Base-by-base conservation (phyloP, 192 early-diverging fungal genomes). In the Physocladia obscura region DNA sequence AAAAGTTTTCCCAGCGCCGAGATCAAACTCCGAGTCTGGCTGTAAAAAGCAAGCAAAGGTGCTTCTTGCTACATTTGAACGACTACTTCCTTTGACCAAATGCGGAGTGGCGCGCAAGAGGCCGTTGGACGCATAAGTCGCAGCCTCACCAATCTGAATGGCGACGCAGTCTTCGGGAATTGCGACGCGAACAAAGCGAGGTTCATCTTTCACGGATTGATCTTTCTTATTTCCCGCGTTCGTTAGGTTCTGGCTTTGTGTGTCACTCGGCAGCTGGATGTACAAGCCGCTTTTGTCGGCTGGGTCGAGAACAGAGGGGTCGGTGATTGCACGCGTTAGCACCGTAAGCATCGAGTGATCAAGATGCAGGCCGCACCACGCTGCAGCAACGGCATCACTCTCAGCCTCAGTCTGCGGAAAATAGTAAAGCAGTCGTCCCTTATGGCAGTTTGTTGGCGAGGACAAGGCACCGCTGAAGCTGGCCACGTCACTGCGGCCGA, bases 1-100 rank as follows among this genome's bases (percentile, higher is more conserved):
- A 73, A 87, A 87, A 1, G 78, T 84, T 55, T 67, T 36, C 44
- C 65, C 81, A 5, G 26, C 67, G 22, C 40, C 44, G 30, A 87
- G 55, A 54, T 72, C 49, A 69, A 79, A 44, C 74, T 86, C 62
- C 6, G 79, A 69, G 51, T 79, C 69, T 27, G 89, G 89, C 74
- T 90, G 89, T 79, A 89, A 84, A 63, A 90, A 90, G 19, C 89
- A 85, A 0, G 87, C 89, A 73, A 90, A 85, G 2, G 89, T 90
- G 70, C 87, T 88, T 36, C 89, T 51, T 15, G 84, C 79, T 44
- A 89, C 56, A 37, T 74, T 55, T 8, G 6, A 11, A 0, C 73
- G 61, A 6, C 72, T 70, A 22, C 80, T 82, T 17, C 86, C 87
- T 22, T 81, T 76, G 11, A 90, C 89, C 29, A 87, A 76, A 67